These are phyloP conservation scores for Colletotrichum falcatum DNA, from an alignment of 2,329 filamentous ascomycete species.

Conservation along the genomic window DNA sequence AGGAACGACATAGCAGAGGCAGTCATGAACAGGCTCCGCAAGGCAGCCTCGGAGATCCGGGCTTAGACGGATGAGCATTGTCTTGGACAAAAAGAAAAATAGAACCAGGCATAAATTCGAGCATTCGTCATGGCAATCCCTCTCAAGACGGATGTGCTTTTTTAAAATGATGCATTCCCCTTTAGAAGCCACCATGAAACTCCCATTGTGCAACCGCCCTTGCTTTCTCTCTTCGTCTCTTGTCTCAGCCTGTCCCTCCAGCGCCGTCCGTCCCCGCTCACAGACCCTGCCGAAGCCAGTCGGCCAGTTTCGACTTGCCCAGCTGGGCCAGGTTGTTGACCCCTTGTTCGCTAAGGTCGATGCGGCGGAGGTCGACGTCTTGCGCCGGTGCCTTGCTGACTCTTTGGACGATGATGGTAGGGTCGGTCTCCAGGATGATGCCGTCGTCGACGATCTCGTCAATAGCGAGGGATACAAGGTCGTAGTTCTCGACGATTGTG, in stretches of 20 bases:
- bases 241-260: slow-evolving; percentile 1
- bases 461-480: slow-evolving; percentile 91
- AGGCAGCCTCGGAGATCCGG: slow-evolving; percentile 75
- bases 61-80: slow-evolving; percentile 52
- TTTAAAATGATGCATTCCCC: slow-evolving; percentile 40
- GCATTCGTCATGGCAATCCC: slow-evolving; percentile 40
- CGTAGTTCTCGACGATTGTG: slow-evolving; percentile 96
- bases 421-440: slow-evolving; percentile 97
- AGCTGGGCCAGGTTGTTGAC: slow-evolving; percentile 94
- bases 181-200: slow-evolving; percentile 41
- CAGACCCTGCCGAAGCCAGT: slow-evolving; percentile 88
- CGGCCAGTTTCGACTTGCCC: slow-evolving; percentile 90
- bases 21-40: slow-evolving; percentile 85
- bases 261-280: slow-evolving; percentile 52
- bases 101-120: slow-evolving; percentile 42
- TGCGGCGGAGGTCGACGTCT: slow-evolving; percentile 91
- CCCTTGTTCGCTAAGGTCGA: slow-evolving; percentile 95
- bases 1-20: slow-evolving; percentile 86
- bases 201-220: slow-evolving; percentile 31
- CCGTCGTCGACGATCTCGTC: slow-evolving; percentile 97
- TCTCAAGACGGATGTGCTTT: slow-evolving; percentile 34
- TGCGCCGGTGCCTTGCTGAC: slow-evolving; percentile 93
- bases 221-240: slow-evolving; percentile 12
- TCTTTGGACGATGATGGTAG: slow-evolving; percentile 90
- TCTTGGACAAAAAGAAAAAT: slow-evolving; percentile 16